phyloP scores from a whole-genome alignment of 768 basidiomycete species.

The Exidia glandulosa region DNA sequence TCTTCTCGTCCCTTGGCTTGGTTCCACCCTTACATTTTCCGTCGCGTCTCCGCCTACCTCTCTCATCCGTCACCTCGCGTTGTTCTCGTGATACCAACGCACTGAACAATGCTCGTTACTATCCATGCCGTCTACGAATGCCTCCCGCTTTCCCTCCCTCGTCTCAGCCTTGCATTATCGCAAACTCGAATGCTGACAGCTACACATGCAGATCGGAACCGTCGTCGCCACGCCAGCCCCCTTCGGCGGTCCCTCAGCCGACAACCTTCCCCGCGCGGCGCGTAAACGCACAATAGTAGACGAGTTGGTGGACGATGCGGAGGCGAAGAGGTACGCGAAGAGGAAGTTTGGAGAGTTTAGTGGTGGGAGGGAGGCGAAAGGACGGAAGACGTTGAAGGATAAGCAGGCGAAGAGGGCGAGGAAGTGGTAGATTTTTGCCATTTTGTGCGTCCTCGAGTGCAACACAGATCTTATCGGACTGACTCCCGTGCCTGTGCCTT shows the following conservation, averaged over 20 bases:
- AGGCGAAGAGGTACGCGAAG: slow-evolving; percentile 81
- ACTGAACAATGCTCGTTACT: too few species aligned
- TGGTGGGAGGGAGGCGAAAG: slow-evolving; percentile 51
- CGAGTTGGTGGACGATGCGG: slow-evolving; percentile 80
- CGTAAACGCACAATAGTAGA: slow-evolving; percentile 80
- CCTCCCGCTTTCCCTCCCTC: background rate
- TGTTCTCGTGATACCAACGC: too few species aligned
- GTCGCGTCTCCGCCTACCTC: too few species aligned
- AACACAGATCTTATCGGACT: too few species aligned
- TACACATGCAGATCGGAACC: slow-evolving; percentile 54
- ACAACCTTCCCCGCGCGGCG: slow-evolving; percentile 58
- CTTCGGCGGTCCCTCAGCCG: slow-evolving; percentile 55
- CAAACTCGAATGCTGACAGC: slow-evolving; percentile 1
- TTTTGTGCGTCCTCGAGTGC: too few species aligned
- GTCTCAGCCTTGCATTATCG: too few species aligned
- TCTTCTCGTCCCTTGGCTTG: too few species aligned
- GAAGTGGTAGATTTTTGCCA: slow-evolving; percentile 80
- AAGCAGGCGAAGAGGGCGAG: slow-evolving; percentile 50
- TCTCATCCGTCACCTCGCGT: too few species aligned
- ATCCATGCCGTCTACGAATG: slow-evolving; percentile 1
- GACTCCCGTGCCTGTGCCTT: too few species aligned
- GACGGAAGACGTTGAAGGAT: slow-evolving; percentile 56
- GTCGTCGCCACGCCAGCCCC: slow-evolving; percentile 60
- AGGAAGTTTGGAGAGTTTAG: slow-evolving; percentile 80
- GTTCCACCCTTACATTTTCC: too few species aligned